Percentiles rank a stretch among this genome's conserved stretches.
Evolutionary conservation across 1,284 basidiomycete species (phyloP).

Genomic region (Stygiomarasmius scandens): DNA sequence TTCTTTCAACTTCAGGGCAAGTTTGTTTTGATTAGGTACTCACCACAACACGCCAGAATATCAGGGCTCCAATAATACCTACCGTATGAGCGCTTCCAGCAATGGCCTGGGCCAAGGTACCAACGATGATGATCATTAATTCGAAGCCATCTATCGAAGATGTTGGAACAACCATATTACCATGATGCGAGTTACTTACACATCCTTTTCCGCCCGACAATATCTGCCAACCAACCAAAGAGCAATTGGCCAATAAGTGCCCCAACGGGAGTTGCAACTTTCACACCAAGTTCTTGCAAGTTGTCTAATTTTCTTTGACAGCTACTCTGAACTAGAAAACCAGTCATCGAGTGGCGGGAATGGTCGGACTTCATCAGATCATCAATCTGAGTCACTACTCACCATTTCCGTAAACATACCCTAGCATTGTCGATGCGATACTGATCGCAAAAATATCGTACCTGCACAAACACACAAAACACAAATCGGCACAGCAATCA

Average conservation of each 20-base stretch:
- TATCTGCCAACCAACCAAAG: conserved; percentile 74
- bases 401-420: conserved; percentile 70
- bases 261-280: conserved; percentile 58
- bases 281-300: conserved; percentile 62
- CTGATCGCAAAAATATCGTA: conserved; percentile 79
- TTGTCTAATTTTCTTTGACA: not conserved
- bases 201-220: conserved; percentile 71
- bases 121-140: conserved; percentile 48
- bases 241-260: conserved; percentile 58
- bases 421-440: conserved; percentile 72
- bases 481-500: too few species aligned
- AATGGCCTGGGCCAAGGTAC: too few species aligned
- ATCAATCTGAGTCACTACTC: conserved; percentile 15
- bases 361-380: conserved; percentile 34
- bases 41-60: too few species aligned
- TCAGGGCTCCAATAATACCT: too few species aligned
- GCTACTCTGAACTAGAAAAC: conserved; percentile 19
- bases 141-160: conserved; percentile 57
- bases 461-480: conserved; percentile 36
- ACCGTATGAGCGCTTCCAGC: too few species aligned
- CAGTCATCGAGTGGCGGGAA: too few species aligned
- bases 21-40: too few species aligned
- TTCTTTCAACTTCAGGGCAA: too few species aligned
- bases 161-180: not conserved
- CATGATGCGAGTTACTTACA: conserved; percentile 54